Evolutionary conservation across 176 grass and related monocot genomes (phyloP), one percentile per base, ranked within the genome.

Genomic region (Ampelocalamus luodianensis): DNA sequence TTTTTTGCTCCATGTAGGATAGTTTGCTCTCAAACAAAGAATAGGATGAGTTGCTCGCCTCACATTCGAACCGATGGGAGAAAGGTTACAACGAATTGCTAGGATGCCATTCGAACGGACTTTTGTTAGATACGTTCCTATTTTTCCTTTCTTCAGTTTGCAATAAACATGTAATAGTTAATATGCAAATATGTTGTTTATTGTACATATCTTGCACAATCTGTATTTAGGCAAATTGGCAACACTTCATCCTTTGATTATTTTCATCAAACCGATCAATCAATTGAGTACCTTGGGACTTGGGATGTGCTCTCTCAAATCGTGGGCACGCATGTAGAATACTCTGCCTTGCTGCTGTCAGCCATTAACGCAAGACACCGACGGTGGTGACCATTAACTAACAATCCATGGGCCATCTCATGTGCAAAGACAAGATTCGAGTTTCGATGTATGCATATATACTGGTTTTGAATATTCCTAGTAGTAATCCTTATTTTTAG

Each of bases 261-360:
- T 56, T 72, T 68, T n/a, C 40, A 59, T 60, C 29, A 38, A 71
- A 77, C 11, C 20, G 13, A 67, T 66, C 14, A 55, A 76, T 20
- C 16, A 48, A 55, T 46, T 82, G 36, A 70, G n/a, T n/a, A n/a
- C n/a, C n/a, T n/a, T n/a, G n/a, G 79, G 79, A 90, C 37, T 22
- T 46, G 88, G 48, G 55, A 86, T 55, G 48, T 65, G 83, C 66
- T 64, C 45, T n/a, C 69, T 85, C 61, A 85, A 85, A 85, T 85
- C 76, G 62, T 67, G 76, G 73, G 20, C 78, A 76, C 0, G 1
- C 26, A 32, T 60, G 65, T 37, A 58, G 18, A 20, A 44, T 82
- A 59, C 27, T 79, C 55, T 50, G 54, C 67, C 24, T 27, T 23
- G 38, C 69, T 83, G 59, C 74, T 72, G 50, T 82, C n/a, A n/a